Evolutionary conservation across 2,329 filamentous ascomycete species (phyloP).

Genomic region (Harringtonia aguacate): DNA sequence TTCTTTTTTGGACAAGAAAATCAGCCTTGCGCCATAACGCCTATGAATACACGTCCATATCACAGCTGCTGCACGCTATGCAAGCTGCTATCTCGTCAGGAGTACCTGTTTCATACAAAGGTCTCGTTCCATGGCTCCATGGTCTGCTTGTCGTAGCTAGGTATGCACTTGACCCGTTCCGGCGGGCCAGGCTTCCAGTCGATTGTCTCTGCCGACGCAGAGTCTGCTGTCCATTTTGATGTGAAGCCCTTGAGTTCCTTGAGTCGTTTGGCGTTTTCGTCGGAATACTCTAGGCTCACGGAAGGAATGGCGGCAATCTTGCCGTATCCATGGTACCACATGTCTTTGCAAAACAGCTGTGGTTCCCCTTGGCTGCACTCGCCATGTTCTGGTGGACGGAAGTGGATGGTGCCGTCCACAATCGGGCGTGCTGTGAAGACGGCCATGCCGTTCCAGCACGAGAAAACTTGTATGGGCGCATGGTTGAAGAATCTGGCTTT

Average conservation of each 20-base stretch:
- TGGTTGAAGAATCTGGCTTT: slow-evolving; percentile 20
- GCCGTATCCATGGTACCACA: slow-evolving; percentile 38
- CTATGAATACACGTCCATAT: too few species aligned
- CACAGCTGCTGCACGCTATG: too few species aligned
- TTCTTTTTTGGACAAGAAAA: too few species aligned
- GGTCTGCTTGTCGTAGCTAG: slow-evolving; percentile 26
- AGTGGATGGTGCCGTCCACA: slow-evolving; percentile 25
- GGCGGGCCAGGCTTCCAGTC: slow-evolving; percentile 34
- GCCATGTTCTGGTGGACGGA: slow-evolving; percentile 25
- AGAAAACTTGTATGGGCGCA: slow-evolving; percentile 42
- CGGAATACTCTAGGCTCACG: slow-evolving; percentile 44
- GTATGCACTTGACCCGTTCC: slow-evolving; percentile 35
- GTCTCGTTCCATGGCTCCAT: slow-evolving; percentile 31
- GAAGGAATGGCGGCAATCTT: slow-evolving; percentile 45
- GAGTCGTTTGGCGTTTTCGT: slow-evolving; percentile 30
- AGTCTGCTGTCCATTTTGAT: slow-evolving; percentile 21
- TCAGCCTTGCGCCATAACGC: too few species aligned
- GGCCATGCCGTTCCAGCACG: slow-evolving; percentile 50
- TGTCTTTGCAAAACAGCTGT: slow-evolving; percentile 43
- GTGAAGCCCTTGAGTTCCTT: slow-evolving; percentile 41
- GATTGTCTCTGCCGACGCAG: slow-evolving; percentile 18
- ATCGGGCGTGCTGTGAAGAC: slow-evolving; percentile 37
- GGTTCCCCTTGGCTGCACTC: slow-evolving; percentile 47
- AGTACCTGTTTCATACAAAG: not conserved
- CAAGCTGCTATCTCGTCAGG: too few species aligned